phyloP scores from a whole-genome alignment of 2,329 filamentous ascomycete species.

The Ceratocystis colombiana region DNA sequence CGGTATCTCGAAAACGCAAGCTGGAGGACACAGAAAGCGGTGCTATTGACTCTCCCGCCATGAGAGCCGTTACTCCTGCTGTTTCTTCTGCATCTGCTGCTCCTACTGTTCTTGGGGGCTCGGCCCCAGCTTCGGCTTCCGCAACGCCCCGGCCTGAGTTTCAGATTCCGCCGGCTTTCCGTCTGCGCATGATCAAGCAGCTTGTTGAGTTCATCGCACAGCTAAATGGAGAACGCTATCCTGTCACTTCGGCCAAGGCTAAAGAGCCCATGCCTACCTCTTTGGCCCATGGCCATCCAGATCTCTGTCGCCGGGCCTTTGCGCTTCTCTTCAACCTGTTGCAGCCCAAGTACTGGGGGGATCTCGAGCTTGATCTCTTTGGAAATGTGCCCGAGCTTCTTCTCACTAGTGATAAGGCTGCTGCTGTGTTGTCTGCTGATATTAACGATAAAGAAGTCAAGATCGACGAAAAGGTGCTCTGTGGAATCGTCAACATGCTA shows the following conservation, averaged over 20 bases:
- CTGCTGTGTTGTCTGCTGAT: conserved; percentile 48
- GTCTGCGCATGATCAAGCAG: conserved; percentile 83
- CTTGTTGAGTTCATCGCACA: conserved; percentile 91
- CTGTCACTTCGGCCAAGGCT: conserved; percentile 59
- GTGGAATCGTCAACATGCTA: conserved; percentile 66
- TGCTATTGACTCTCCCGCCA: conserved; percentile 13
- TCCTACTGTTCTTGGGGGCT: no score
- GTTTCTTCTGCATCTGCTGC: not conserved
- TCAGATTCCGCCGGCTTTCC: conserved; percentile 53
- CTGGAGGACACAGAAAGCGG: conserved; percentile 48
- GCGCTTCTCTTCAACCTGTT: conserved; percentile 73
- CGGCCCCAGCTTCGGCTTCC: not conserved
- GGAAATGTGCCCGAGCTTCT: conserved; percentile 75
- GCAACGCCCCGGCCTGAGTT: conserved; percentile 47
- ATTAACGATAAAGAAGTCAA: conserved; percentile 55
- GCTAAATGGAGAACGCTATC: conserved; percentile 67
- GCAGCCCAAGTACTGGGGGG: conserved; percentile 80
- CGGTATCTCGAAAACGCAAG: conserved; percentile 63
- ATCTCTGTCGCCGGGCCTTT: conserved; percentile 59
- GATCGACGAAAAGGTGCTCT: conserved; percentile 54
- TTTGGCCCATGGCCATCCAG: conserved; percentile 31
- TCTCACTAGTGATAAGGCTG: conserved; percentile 68
- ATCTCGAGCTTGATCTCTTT: conserved; percentile 84
- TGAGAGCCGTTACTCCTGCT: not conserved
- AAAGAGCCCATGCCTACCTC: conserved; percentile 42